Evolutionary conservation across 1,284 basidiomycete genomes (phyloP).

Genomic region (Thecaphora thlaspeos): DNA sequence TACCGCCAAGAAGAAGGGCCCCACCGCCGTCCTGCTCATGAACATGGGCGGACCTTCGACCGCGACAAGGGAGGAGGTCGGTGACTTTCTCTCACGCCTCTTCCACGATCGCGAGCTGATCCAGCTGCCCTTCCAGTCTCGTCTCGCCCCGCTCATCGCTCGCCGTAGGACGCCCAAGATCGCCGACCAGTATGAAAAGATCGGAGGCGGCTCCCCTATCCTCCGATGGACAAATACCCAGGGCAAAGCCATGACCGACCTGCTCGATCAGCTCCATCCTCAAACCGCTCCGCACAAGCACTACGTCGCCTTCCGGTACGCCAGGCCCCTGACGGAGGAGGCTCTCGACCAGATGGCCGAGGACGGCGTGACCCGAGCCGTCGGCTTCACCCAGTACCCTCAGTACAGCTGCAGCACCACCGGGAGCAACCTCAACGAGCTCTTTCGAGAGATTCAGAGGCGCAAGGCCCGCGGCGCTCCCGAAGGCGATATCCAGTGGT

Average conservation of each 20-base stretch:
- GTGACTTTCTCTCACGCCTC: conserved; percentile 80
- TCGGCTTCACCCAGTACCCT: conserved; percentile 98
- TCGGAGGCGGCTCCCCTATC: conserved; percentile 98
- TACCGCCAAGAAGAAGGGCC: conserved; percentile 18
- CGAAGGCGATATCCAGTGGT: conserved; percentile 78
- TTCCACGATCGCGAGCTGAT: conserved; percentile 96
- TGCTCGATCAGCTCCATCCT: conserved; percentile 91
- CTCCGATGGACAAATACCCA: conserved; percentile 84
- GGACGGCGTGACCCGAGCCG: conserved; percentile 86
- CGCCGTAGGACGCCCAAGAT: conserved; percentile 88
- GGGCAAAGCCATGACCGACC: conserved; percentile 81
- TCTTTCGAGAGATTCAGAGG: conserved; percentile 67
- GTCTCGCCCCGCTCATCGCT: conserved; percentile 86
- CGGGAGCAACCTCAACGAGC: conserved; percentile 91
- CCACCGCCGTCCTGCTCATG: conserved; percentile 85
- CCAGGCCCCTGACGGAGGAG: conserved; percentile 80
- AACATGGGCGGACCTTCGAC: conserved; percentile 89
- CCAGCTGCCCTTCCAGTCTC: conserved; percentile 81
- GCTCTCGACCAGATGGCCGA: conserved; percentile 79
- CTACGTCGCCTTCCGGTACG: conserved; percentile 72
- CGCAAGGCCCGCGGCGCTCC: conserved; percentile 46
- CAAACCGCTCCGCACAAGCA: conserved; percentile 90
- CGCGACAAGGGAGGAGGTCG: conserved; percentile 65
- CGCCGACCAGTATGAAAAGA: conserved; percentile 87
- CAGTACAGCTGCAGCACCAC: conserved; percentile 99